Percentiles rank a stretch among this genome's conserved stretches.
Conservation (phyloP, 2,329 filamentous ascomycete genomes). For the Diaporthe helianthi region DNA sequence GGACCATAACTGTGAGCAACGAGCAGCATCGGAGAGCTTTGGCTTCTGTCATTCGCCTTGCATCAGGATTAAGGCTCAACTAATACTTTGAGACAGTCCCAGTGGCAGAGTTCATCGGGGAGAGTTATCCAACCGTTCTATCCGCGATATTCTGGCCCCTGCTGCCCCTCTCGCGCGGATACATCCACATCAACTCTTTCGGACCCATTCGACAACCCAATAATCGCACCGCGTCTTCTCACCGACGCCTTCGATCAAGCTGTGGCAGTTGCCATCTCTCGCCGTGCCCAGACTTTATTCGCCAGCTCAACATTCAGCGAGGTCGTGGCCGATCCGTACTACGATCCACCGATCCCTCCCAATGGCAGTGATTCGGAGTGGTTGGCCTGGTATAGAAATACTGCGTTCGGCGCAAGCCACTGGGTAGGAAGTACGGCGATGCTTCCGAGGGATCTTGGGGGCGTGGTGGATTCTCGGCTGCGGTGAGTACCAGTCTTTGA, state of each 20-base stretch:
- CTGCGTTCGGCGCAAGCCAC: constrained; percentile 36
- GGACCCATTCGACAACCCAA: constrained; percentile 35
- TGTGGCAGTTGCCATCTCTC: constrained; percentile 35
- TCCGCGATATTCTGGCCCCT: constrained; percentile 38
- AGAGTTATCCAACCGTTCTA: constrained; percentile 32
- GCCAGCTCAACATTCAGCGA: constrained; percentile 34
- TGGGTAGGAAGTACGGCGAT: constrained; percentile 40
- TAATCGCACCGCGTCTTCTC: constrained; percentile 37
- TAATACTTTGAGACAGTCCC: constrained; percentile 32
- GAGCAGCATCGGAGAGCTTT: fast-evolving
- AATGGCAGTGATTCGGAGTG: constrained; percentile 38
- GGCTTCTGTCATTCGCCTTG: fast-evolving
- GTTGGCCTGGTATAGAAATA: constrained; percentile 34
- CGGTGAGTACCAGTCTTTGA: constrained; percentile 25
- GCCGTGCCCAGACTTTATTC: constrained; percentile 35
- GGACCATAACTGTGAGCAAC: constrained; percentile 25
- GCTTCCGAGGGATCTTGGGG: constrained; percentile 38
- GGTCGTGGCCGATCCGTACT: constrained; percentile 36
- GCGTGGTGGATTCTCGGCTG: constrained; percentile 35
- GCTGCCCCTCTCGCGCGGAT: constrained; percentile 38
- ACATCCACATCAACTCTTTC: constrained; percentile 38
- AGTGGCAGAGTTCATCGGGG: constrained; percentile 35
- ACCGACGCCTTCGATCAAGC: constrained; percentile 38
- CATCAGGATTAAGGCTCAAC: too few species aligned
- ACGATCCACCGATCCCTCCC: constrained; percentile 35